Base-by-base conservation (phyloP, 2,329 filamentous ascomycete genomes). In the Rutstroemia sydowiana region DNA sequence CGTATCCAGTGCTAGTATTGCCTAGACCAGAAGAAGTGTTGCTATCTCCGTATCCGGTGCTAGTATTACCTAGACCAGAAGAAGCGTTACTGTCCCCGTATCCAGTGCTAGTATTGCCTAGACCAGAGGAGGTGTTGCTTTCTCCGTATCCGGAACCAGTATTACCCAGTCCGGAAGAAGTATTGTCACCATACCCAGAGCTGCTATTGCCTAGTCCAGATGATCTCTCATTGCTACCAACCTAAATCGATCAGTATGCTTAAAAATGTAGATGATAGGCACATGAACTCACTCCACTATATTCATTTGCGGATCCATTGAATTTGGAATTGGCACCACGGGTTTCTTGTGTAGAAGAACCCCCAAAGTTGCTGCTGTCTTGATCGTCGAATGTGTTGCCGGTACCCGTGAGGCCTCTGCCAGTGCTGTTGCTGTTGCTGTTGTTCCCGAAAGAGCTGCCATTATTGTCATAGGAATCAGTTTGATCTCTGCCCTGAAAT, bases 131-230 rank as follows among this genome's bases (percentile, higher is more conserved):
- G 13, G 41, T n/a, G 11, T 10, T 30, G n/a, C 28, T 40, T 7
- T 40, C 34, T 10, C 16, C 45, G 20, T 48, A 39, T n/a, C 34
- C 34, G 11, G 45, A 28, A 10, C 11, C 16, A 8, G 45, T 37
- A 10, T 23, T 21, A 41, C 20, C 39, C 1, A 23, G 21, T 39
- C 36, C 36, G 18, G 36, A 57, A n/a, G 58, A 42, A 11, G 21
- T 7, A 5, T 40, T 21, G n/a, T 39, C 42, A 10, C 42, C 48
- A 32, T 37, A 56, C 45, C 59, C 59, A 43, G 59, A 61, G 53
- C 51, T 53, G 39, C 57, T 43, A 14, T 53, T 56, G 37, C 47
- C 28, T 39, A 26, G 23, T 26, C 45, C 52, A 30, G 48, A 43
- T 11, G 48, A 34, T 37, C 45, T 31, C 2, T 52, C 50, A 41